Evolutionary conservation across 176 grass and related monocot species (phyloP).

Genomic region (Carex pumila): DNA sequence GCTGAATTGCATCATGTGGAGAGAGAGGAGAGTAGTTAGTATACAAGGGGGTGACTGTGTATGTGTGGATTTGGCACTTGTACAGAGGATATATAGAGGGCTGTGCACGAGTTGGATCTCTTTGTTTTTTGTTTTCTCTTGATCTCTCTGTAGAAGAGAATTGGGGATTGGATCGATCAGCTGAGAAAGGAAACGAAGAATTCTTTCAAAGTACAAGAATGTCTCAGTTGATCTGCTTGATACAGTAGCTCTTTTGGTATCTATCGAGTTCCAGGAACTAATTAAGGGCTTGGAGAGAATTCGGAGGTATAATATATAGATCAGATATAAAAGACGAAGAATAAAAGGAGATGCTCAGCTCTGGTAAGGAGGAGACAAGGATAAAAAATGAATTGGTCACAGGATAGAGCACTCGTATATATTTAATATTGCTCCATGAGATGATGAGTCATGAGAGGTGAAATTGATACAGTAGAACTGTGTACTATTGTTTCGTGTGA

Average conservation of each 20-base stretch:
- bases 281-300: neutral
- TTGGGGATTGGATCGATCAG: constrained; percentile 14
- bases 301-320: neutral
- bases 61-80: constrained; percentile 85
- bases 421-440: constrained; percentile 9
- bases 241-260: constrained; percentile 24
- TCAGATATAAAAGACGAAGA: neutral
- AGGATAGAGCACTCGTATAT: neutral
- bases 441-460: constrained; percentile 9
- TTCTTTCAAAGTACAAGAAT: constrained; percentile 56
- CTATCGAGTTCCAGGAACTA: constrained; percentile 8
- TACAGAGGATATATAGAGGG: constrained; percentile 92
- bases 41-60: constrained; percentile 45
- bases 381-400: constrained; percentile 6
- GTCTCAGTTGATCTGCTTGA: constrained; percentile 51
- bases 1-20: constrained; percentile 95
- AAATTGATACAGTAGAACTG: neutral
- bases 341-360: neutral
- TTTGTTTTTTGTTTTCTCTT: constrained; percentile 34
- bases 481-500: constrained; percentile 10
- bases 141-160: constrained; percentile 41
- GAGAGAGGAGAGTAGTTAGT: constrained; percentile 32
- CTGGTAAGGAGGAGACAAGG: constrained; percentile 11
- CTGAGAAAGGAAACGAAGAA: constrained; percentile 33
- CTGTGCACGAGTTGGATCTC: constrained; percentile 50